Base-by-base conservation (phyloP, 257 asterid genomes). In the Solanum lignicaule region DNA sequence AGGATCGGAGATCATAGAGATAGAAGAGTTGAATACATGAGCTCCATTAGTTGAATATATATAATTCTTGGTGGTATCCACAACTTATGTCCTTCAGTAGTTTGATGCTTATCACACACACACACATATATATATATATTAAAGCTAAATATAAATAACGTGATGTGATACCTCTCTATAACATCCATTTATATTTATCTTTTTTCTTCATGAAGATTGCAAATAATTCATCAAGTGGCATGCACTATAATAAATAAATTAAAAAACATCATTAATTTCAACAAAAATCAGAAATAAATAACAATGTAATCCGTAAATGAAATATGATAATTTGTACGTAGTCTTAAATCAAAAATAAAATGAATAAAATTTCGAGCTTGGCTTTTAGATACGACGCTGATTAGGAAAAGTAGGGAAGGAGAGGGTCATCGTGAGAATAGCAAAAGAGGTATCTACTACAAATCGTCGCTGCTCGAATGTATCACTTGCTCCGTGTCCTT, bases 341-440 rank as follows among this genome's bases (percentile, higher is more conserved):
- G 5, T 12, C 6, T 43, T 12, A 41, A 41, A 36, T 36, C 2
- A 36, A 52, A 23, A 55, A 60, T 21, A 21, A 60, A 21, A 3
- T 58, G 3, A 60, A 60, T 60, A 21, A 1, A 60, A 9, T 60
- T 4, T 23, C 1, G 0, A 21, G 5, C 5, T 27, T 27, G 16
- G 5, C 10, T 68, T 68, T 68, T 33, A 68, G 3, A 6, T 27
- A 27, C 0, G 3, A 13, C 74, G 2, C 7, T 5, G 36, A 69
- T 69, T 46, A 6, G 93, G 92, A 79, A 88, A 85, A 16, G 79
- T 75, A 55, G 58, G 78, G 72, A 95, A 90, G 4, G 94, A 65
- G 4, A 95, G 89, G 5, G 95, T 96, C 98, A 95, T 90, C 4
- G 93, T 95, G 0, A 98, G 98, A 74, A 95, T 83, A 0, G 97